Evolutionary conservation across 805 yeast species (phyloP).

Genomic region (Ogataea haglerorum): DNA sequence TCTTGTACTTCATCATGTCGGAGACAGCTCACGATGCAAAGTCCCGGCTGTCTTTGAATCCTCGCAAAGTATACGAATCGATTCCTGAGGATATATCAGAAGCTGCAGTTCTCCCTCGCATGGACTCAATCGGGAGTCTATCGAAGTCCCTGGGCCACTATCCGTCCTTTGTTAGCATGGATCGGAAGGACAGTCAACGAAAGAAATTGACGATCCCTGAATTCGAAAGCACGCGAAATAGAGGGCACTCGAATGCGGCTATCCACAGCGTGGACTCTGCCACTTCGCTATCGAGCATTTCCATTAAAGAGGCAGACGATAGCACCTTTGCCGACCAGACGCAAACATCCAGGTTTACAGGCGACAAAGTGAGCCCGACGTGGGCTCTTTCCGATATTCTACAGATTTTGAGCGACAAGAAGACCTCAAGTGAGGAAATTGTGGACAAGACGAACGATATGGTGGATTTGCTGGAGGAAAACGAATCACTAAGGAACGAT

Average conservation of each 20-base stretch:
- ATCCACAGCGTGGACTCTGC: constrained; percentile 16
- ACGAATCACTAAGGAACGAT: constrained; percentile 63
- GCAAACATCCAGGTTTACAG: constrained; percentile 3
- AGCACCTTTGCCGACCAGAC: constrained; percentile 7
- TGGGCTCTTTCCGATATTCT: constrained; percentile 64
- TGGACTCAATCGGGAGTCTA: neutral
- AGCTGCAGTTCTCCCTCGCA: neutral
- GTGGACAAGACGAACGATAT: constrained; percentile 65
- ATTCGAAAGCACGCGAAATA: constrained; percentile 21
- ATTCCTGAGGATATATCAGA: neutral
- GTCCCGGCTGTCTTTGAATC: neutral
- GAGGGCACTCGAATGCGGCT: constrained; percentile 24
- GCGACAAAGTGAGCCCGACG: constrained; percentile 40
- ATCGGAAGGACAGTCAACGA: constrained; percentile 13
- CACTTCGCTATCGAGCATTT: constrained; percentile 15
- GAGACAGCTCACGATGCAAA: constrained; percentile 3
- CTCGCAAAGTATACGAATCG: neutral
- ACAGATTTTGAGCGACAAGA: constrained; percentile 51
- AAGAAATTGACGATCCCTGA: constrained; percentile 21
- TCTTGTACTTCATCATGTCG: neutral
- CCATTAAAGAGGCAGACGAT: constrained; percentile 13
- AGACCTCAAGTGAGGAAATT: constrained; percentile 45
- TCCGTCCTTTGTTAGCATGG: constrained; percentile 3
- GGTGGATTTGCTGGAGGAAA: constrained; percentile 49
- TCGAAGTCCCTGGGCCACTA: neutral